A percentile compares a stretch with the other conserved stretches of the same genome.
Evolutionary conservation across 441 rosid genomes (phyloP).

Genomic region (Syzygium syzygioides): DNA sequence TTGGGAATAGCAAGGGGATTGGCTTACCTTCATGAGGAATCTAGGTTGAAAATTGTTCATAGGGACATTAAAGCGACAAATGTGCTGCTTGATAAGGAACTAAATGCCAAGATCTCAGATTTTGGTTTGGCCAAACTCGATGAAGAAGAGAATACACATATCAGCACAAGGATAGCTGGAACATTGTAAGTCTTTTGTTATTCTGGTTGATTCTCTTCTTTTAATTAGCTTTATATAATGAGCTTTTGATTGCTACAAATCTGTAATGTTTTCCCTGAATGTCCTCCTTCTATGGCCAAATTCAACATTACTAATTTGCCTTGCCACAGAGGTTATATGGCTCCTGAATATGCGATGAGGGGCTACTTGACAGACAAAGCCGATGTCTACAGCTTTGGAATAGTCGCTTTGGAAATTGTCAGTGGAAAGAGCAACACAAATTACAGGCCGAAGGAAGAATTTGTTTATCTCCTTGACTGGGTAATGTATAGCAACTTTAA

Average conservation of each 20-base stretch:
- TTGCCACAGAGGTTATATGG: constrained; percentile 66
- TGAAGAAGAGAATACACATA: constrained; percentile 79
- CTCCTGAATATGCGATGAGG: constrained; percentile 91
- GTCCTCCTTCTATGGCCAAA: not conserved
- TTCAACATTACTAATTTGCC: not conserved
- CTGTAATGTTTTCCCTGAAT: not conserved
- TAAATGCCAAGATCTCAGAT: constrained; percentile 73
- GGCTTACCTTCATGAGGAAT: constrained; percentile 81
- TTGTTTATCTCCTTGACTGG: constrained; percentile 83
- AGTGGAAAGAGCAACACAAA: constrained; percentile 82
- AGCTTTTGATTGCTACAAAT: not conserved
- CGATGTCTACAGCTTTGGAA: constrained; percentile 84
- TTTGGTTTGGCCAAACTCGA: constrained; percentile 87
- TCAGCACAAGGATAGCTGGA: constrained; percentile 79
- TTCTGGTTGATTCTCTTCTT: not conserved
- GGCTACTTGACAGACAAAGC: constrained; percentile 90
- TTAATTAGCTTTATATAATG: not conserved
- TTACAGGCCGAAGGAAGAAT: constrained; percentile 64
- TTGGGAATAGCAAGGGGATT: constrained; percentile 68
- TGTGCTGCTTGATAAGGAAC: constrained; percentile 66
- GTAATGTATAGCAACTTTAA: constrained; percentile 15
- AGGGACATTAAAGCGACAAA: constrained; percentile 81
- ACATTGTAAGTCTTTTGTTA: constrained; percentile 50
- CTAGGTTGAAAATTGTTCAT: constrained; percentile 77
- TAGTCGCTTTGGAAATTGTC: constrained; percentile 63